Evolutionary conservation across 2,329 filamentous ascomycete species (phyloP), one percentile per base, ranked within the genome.

Genomic region (Paecilomyces fulvus): DNA sequence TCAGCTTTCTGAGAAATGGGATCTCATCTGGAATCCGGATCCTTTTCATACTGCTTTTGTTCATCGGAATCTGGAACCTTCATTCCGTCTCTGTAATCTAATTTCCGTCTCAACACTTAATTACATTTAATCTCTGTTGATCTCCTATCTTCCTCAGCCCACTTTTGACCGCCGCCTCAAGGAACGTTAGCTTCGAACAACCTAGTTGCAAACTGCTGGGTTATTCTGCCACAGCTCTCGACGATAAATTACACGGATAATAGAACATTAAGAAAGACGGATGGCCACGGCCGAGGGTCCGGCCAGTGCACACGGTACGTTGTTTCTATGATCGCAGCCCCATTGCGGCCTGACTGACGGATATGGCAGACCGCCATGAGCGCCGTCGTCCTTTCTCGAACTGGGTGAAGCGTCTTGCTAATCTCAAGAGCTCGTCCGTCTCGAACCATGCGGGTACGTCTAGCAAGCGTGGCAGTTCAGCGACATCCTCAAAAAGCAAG

Each of bases 351-450:
- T 58, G 58, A 63, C 56, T 43, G n/a, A 43, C n/a, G 37, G n/a
- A n/a, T 20, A 43, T 74, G 60, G 64, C 74, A 91, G 88, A 91
- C 72, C 83, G 85, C 63, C 80, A 85, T 67, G 83, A 82, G 65
- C 88, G 90, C 62, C 87, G 91, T 65, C 85, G 89, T 61, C 92
- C 92, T 23, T 97, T 97, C 70, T 84, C 92, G 51, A 89, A 86
- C 63, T 95, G 92, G 88, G 90, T 99, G 79, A 95, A 92, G 80
- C 92, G 92, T 68, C 83, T 97, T 56, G 86, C 91, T 59, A 92
- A 87, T 71, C 87, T 96, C 75, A 96, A 95, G 73, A 80, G 77
- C 56, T 86, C 85, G 3, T 88, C 86, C 30, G 83, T 84, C 58
- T 73, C 78, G 14, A 64, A 65, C 60, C 60, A 68, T 63, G 58